These are phyloP conservation scores for Corynespora cassiicola DNA, from an alignment of 2,329 filamentous ascomycete genomes.

Conservation along the genomic window DNA sequence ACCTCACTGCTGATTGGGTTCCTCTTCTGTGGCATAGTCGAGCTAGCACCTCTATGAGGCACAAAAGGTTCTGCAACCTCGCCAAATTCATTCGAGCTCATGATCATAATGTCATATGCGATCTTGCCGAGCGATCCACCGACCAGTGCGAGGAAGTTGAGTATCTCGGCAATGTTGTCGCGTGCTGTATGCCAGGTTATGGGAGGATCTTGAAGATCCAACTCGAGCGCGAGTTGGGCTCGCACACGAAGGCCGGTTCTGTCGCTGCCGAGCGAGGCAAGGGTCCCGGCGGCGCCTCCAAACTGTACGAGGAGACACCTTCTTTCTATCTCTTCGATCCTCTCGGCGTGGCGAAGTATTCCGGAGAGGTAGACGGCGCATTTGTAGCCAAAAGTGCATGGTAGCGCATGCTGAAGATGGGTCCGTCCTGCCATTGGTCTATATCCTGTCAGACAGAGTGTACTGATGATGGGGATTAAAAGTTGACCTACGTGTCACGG, in stretches of 20 bases:
- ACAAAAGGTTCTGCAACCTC: slow-evolving; percentile 61
- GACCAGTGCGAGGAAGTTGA: slow-evolving; percentile 61
- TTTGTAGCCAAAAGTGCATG: slow-evolving; percentile 65
- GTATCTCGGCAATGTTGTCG: slow-evolving; percentile 61
- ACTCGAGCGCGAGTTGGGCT: slow-evolving; percentile 55
- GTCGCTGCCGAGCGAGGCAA: slow-evolving; percentile 59
- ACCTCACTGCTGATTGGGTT: slow-evolving; percentile 66
- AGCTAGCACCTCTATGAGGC: slow-evolving; percentile 41
- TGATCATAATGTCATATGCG: slow-evolving; percentile 63
- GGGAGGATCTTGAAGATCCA: slow-evolving; percentile 56
- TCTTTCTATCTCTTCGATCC: slow-evolving; percentile 54
- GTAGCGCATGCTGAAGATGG: slow-evolving; percentile 64
- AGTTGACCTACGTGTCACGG: slow-evolving; percentile 57
- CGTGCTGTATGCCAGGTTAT: slow-evolving; percentile 66
- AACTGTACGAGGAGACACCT: slow-evolving; percentile 62
- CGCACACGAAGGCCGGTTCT: slow-evolving; percentile 58
- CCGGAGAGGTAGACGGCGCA: slow-evolving; percentile 62
- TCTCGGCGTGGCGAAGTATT: slow-evolving; percentile 56
- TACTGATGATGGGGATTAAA: no score
- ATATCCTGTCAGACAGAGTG: no score
- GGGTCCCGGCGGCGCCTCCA: slow-evolving; percentile 62
- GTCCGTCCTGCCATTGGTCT: slow-evolving; percentile 66
- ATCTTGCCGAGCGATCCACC: slow-evolving; percentile 63
- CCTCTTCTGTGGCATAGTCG: slow-evolving; percentile 55
- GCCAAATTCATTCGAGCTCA: slow-evolving; percentile 63